Evolutionary conservation across 2,329 filamentous ascomycete genomes (phyloP).

Genomic region (Achaetomium macrosporum): DNA sequence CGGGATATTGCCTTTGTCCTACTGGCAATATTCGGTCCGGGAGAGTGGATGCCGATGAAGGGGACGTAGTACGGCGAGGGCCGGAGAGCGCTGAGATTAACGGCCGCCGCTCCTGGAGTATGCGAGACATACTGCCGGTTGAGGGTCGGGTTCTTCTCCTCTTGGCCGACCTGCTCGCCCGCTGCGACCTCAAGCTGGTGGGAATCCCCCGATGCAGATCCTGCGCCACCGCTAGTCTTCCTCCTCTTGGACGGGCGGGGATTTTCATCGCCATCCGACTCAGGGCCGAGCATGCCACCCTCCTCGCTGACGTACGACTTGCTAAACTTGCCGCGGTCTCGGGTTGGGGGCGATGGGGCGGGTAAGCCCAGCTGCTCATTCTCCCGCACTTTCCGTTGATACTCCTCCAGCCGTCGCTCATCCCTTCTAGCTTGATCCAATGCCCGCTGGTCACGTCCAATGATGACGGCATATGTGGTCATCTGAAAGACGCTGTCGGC

Average conservation of each 20-base stretch:
- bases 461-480: conserved; percentile 66
- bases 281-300: conserved; percentile 61
- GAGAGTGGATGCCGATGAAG: conserved; percentile 67
- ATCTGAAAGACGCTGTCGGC: conserved; percentile 73
- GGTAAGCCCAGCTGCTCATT: conserved; percentile 45
- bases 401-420: conserved; percentile 42
- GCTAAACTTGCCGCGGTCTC: conserved; percentile 50
- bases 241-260: conserved; percentile 34
- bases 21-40: conserved; percentile 52
- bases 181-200: conserved; percentile 13
- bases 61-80: conserved; percentile 58
- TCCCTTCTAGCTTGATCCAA: conserved; percentile 49
- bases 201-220: conserved; percentile 18
- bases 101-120: conserved; percentile 51
- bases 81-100: conserved; percentile 54
- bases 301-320: conserved; percentile 64
- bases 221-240: conserved; percentile 30
- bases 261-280: conserved; percentile 48
- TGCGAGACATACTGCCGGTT: conserved; percentile 57
- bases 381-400: conserved; percentile 41
- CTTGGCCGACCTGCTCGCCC: conserved; percentile 21
- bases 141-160: conserved; percentile 43
- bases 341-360: conserved; percentile 44
- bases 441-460: conserved; percentile 64
- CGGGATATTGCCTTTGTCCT: conserved; percentile 69